Percentiles rank a stretch among this genome's conserved stretches.
phyloP scores from a whole-genome alignment of 345 rosid species.

The Microcos paniculata region DNA sequence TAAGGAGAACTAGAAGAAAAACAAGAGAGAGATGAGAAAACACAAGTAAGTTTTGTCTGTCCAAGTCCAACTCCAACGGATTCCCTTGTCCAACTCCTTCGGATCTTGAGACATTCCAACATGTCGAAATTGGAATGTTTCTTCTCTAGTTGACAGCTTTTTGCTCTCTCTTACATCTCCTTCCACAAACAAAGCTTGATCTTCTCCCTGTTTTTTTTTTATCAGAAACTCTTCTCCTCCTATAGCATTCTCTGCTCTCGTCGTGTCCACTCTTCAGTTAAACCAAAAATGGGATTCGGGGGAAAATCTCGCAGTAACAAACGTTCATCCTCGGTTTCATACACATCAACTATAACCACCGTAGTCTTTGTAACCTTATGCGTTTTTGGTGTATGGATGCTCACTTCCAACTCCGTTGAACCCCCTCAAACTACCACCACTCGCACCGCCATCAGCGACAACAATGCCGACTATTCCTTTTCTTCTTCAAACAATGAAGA shows the following conservation, averaged over 20 bases:
- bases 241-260: constrained; percentile 17
- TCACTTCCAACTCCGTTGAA: constrained; percentile 47
- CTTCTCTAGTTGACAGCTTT: constrained; percentile 26
- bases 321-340: constrained; percentile 48
- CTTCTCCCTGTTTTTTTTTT: constrained; percentile 25
- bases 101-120: constrained; percentile 61
- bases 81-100: constrained; percentile 41
- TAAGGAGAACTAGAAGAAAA: background rate
- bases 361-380: constrained; percentile 63
- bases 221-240: background rate
- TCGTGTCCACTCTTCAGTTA: too few relatives aligned
- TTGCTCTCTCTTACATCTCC: constrained; percentile 14
- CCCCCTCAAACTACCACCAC: constrained; percentile 48
- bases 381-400: constrained; percentile 81
- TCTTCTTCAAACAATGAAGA: constrained; percentile 25
- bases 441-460: constrained; percentile 21
- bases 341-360: constrained; percentile 65
- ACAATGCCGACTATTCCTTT: constrained; percentile 14
- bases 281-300: constrained; percentile 49
- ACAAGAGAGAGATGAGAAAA: background rate
- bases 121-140: constrained; percentile 31
- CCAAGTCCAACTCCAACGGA: too few relatives aligned
- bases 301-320: constrained; percentile 59
- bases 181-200: constrained; percentile 41
- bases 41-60: background rate